phyloP scores from a whole-genome alignment of 2,329 filamentous ascomycete genomes.

The Colletotrichum sp. region DNA sequence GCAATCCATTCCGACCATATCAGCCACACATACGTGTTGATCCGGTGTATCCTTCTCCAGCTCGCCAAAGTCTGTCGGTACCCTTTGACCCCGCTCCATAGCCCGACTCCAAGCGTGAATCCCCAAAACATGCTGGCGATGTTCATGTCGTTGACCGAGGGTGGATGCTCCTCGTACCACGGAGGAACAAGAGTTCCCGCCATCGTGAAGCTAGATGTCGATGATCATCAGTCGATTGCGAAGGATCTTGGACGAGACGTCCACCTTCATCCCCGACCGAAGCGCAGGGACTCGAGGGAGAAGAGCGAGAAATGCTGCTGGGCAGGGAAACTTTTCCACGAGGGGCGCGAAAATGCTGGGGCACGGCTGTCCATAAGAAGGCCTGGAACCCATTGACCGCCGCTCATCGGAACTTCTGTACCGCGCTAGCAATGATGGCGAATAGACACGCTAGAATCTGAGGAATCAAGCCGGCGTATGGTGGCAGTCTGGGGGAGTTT shows the following conservation, averaged over 20 bases:
- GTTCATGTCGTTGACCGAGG: conserved; percentile 30
- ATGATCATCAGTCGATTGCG: neutral
- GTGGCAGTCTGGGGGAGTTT: neutral
- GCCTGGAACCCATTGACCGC: neutral
- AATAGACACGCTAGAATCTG: neutral
- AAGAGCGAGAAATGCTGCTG: neutral
- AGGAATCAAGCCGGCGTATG: neutral
- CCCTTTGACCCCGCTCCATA: conserved; percentile 36
- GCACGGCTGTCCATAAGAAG: neutral
- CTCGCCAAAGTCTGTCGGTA: conserved; percentile 37
- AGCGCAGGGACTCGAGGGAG: neutral
- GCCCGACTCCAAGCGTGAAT: conserved; percentile 38
- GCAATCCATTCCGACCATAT: conserved; percentile 44
- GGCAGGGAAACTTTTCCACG: neutral
- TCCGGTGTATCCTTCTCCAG: conserved; percentile 32
- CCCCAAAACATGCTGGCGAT: conserved; percentile 42
- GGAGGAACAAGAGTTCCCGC: conserved; percentile 13
- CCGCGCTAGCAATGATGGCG: neutral
- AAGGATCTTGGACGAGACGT: neutral
- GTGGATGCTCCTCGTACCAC: conserved; percentile 10
- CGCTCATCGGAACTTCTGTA: conserved; percentile 6
- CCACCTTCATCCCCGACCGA: neutral
- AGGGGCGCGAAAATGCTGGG: neutral
- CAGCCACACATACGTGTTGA: conserved; percentile 41
- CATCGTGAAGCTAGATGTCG: neutral